Evolutionary conservation across 345 rosid species (phyloP), one percentile per base, ranked within the genome.

Genomic region (Hypericum perforatum): DNA sequence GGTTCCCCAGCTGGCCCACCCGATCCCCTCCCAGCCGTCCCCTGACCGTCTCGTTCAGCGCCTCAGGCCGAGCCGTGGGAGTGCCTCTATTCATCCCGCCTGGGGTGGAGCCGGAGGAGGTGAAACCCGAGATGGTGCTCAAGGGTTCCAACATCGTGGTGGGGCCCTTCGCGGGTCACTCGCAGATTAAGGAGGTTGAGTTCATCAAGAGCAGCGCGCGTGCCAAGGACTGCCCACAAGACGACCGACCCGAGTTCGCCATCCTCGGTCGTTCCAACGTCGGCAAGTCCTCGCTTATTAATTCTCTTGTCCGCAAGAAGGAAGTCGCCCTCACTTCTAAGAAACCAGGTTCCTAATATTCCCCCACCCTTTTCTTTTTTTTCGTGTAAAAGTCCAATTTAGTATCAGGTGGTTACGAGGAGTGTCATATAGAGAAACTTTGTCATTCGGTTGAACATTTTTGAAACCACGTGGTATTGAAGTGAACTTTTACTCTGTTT

Each of bases 291-390:
- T 91, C 98, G 0, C 92, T 91, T 36, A 91, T 91, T 13, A 91
- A 91, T 70, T 78, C 82, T 45, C 65, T 91, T 56, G 96, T 79
- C 60, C 79, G 77, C 55, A 91, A 75, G 64, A 91, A 87, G 45
- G 95, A 91, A 76, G 76, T 91, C 49, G 98, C 96, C 43, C 92
- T 91, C 49, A 91, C 96, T n/a, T 91, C 98, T 8, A 91, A 91
- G 72, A 91, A 85, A 63, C 95, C 92, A 44, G 98, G 96, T 90
- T 22, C 32, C 32, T 22, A 22, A 22, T 12, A 5, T 49, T 41
- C 36, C 36, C n/a, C n/a, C n/a, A n/a, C n/a, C n/a, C 10, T 38
- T n/a, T 8, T 16, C 50, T 9, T 46, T 46, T 10, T 9, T 16
- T 14, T 16, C 12, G 16, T n/a, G n/a, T n/a, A n/a, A n/a, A n/a